Evolutionary conservation across 1,284 basidiomycete genomes (phyloP), one percentile per base, ranked within the genome.

Genomic region (Ceratobasidium sp.): DNA sequence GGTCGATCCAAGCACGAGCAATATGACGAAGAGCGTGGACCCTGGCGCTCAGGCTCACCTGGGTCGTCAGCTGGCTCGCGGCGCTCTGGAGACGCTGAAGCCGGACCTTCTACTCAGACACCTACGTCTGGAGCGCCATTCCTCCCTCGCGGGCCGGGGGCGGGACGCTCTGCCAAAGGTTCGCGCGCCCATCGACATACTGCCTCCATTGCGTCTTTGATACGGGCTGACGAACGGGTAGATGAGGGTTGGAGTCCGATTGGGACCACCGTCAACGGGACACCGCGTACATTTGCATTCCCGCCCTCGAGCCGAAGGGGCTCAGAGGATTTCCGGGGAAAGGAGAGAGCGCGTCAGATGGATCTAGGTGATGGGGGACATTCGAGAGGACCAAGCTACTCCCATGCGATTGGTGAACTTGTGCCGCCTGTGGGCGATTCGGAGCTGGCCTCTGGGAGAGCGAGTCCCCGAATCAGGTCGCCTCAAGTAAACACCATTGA

Each of bases 161-260:
- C 61, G 77, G 79, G 75, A 83, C 81, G 76, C 84, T 85, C 78
- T 47, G 18, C 50, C 43, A 62, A 50, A n/a, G 70, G 41, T n/a
- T 66, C 82, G 73, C 64, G 55, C 59, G 63, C 75, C 47, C 91
- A 92, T 79, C 80, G 86, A 67, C 91, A 92, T 79, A 93, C 92
- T 0, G 92, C 92, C 26, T 92, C 90, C 76, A 93, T 93, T 74
- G 92, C 89, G 28, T 91, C 90, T 78, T 81, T 93, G 75, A 93
- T 93, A 70, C 83, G 90, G 13, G 87, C 89, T 4, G 89, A 91
- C 52, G 90, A 92, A 76, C 82, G 91, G 46, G 85, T 87, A 9
- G 89, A 90, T 77, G 91, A 91, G 76, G 91, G 90, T 1, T 92
- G 91, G 91, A 92, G 91, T 50, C 77, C 76, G 7, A 73, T 76